Conservation (phyloP, 2,329 filamentous ascomycete species). For the Hypoxylon sp. region DNA sequence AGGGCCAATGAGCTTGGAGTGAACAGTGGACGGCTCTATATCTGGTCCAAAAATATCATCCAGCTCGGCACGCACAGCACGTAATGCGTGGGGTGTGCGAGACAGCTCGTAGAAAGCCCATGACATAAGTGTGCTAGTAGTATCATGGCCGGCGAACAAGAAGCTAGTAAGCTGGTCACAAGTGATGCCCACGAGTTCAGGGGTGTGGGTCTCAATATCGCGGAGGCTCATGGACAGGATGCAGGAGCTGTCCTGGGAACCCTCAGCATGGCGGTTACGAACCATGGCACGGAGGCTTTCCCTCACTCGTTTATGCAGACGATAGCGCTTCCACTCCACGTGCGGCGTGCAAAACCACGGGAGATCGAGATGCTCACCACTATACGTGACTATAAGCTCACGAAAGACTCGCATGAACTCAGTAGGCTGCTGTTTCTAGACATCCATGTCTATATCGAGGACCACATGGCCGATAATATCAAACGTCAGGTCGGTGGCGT, state of each 20-base stretch:
- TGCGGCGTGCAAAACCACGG: not conserved
- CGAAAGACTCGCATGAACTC: constrained; percentile 17
- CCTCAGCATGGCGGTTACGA: constrained; percentile 1
- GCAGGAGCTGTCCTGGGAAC: not conserved
- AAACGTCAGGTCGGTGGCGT: constrained; percentile 37
- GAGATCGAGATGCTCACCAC: constrained; percentile 2
- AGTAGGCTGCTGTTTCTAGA: constrained; percentile 3
- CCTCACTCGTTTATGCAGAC: constrained; percentile 1
- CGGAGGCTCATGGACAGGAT: not conserved
- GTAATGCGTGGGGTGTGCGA: not conserved
- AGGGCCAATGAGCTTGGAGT: constrained; percentile 9
- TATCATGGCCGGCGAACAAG: no score
- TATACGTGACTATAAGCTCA: constrained; percentile 13
- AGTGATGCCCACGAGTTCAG: no score
- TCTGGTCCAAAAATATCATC: no score
- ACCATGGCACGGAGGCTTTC: not conserved
- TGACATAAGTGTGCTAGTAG: no score
- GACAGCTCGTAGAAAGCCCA: no score
- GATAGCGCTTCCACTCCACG: not conserved
- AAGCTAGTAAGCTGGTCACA: no score
- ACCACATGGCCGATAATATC: constrained; percentile 27
- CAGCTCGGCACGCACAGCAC: not conserved
- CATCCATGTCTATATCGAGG: constrained; percentile 27
- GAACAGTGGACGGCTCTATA: constrained; percentile 3
- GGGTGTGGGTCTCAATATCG: not conserved